Base-by-base conservation (phyloP, 208 protist genomes). In the Leishmania lainsoni region DNA sequence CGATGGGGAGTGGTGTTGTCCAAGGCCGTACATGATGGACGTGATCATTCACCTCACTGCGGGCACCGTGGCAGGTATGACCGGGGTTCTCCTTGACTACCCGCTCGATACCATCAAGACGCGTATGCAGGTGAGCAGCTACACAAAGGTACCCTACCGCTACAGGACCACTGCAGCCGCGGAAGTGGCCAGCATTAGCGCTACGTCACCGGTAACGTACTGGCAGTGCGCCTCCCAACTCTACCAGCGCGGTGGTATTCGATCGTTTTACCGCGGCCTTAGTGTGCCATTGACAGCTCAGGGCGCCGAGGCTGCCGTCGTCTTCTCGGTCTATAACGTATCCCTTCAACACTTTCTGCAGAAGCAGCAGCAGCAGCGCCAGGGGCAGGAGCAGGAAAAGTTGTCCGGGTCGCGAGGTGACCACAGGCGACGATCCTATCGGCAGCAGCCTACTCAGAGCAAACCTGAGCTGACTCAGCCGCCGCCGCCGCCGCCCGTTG, bases 61-160 rank as follows among this genome's bases (percentile, higher is more conserved):
- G 2, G 94, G 94, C 8, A 96, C 91, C 1, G 51, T 93, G 10
- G 91, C 91, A 29, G 92, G 94, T 17, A 87, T 91, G 74, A 86
- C 84, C 20, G 88, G 85, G 3, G 92, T 94, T 10, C 70, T 94
- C 22, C 58, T 94, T 3, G 94, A 97, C 78, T 97, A 95, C 83
- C 94, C 93, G 22, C 83, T 97, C n/a, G 94, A 97, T 81, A 96
- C 93, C 22, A 22, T 96, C 5, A 97, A 97, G 80, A 94, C 93
- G 42, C 91, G 89, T 42, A 87, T 96, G 83, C 93, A 97, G 74
- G 86, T 86, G 22, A 66, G 85, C 72, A 79, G 78, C 42, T 12
- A 32, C 16, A 39, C 14, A 45, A 35, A n/a, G 5, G 45, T 16
- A 16, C 32, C 73, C 45, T 26, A 2, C 10, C 16, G 2, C 61